Percentiles rank a stretch among this genome's conserved stretches.
phyloP scores from a whole-genome alignment of 352 stramenopile genomes.

The Globisporangium barbulae region DNA sequence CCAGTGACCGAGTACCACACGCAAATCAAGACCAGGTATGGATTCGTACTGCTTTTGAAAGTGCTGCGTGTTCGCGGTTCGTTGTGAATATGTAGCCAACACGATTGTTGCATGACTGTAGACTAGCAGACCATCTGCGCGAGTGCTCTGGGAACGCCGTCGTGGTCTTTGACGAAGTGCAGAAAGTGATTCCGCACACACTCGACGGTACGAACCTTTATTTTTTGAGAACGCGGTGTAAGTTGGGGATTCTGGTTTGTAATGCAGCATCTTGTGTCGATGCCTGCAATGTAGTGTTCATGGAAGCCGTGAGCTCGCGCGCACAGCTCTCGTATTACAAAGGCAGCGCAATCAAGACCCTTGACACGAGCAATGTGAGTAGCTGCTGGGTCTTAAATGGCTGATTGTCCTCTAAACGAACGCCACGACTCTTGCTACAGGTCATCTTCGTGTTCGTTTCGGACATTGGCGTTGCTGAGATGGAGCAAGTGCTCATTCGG shows the following conservation, averaged over 20 bases:
- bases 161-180: conserved; percentile 90
- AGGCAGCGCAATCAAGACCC: conserved; percentile 50
- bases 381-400: not conserved
- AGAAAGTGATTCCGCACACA: conserved; percentile 89
- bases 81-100: not conserved
- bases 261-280: not conserved
- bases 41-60: too few relatives aligned
- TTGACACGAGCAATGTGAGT: conserved; percentile 72
- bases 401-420: not conserved
- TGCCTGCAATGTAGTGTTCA: conserved; percentile 41
- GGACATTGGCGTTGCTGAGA: conserved; percentile 82
- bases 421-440: conserved; percentile 23
- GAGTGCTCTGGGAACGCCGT: conserved; percentile 84
- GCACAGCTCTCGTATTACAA: conserved; percentile 80
- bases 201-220: conserved; percentile 59
- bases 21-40: conserved; percentile 76
- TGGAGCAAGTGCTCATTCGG: conserved; percentile 83
- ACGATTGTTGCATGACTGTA: conserved; percentile 17
- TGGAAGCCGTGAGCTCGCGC: conserved; percentile 68
- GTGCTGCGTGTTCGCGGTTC: not conserved
- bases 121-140: conserved; percentile 75
- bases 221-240: not conserved
- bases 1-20: conserved; percentile 81
- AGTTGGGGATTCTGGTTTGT: too few relatives aligned
- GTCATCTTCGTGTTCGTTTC: conserved; percentile 89